These are phyloP conservation scores for Ceratocystis huliohia DNA, from an alignment of 2,329 filamentous ascomycete genomes.

Conservation along the genomic window DNA sequence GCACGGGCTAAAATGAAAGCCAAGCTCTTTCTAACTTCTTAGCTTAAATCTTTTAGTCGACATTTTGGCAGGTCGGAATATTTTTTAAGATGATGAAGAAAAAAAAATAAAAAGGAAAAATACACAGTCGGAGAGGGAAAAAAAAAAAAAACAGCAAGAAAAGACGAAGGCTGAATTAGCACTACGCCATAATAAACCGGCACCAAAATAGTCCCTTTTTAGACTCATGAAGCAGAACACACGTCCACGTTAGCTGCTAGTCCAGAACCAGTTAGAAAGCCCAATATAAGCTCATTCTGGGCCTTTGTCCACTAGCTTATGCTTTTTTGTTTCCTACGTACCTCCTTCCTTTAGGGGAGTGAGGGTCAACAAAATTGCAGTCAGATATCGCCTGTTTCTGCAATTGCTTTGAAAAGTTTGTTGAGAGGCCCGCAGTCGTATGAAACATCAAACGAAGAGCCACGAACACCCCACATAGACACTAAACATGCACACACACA, in stretches of 20 bases:
- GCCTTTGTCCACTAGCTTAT: not conserved
- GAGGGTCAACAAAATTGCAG: no score
- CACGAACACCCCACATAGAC: no score
- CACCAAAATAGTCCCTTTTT: not conserved
- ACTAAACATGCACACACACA: no score
- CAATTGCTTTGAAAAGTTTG: no score
- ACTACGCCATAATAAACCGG: not conserved
- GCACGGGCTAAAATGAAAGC: not conserved
- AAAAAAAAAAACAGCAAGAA: not conserved
- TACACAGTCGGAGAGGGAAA: not conserved
- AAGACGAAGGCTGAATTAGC: not conserved
- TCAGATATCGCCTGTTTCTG: no score
- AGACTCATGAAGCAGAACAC: not conserved
- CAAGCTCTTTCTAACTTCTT: not conserved
- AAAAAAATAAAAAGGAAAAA: not conserved
- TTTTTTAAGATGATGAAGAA: not conserved
- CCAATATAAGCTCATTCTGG: not conserved
- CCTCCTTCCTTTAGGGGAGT: not conserved
- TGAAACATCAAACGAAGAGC: no score
- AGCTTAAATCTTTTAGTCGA: not conserved
- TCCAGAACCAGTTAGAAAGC: not conserved
- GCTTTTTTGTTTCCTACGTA: not conserved
- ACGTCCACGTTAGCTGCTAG: not conserved
- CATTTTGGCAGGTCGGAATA: slow-evolving; percentile 1
- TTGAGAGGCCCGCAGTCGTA: no score